phyloP scores from a whole-genome alignment of 1,284 basidiomycete species.

The Ceratorhiza oryzae-sativae region DNA sequence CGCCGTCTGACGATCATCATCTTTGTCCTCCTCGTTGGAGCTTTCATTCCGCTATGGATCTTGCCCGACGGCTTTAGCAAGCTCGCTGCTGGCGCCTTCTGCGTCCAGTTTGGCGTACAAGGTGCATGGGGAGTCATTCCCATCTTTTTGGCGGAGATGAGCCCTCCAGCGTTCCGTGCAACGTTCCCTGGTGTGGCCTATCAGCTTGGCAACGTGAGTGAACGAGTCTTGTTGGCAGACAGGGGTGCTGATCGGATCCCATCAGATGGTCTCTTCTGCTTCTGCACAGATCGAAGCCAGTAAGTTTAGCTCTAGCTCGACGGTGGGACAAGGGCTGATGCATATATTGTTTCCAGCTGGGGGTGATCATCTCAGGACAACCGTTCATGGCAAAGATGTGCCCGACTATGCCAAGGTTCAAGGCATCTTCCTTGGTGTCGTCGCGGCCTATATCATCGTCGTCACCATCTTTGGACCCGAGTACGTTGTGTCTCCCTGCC shows the following conservation, averaged over 20 bases:
- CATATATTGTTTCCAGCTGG: slow-evolving; percentile 56
- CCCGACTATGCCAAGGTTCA: slow-evolving; percentile 87
- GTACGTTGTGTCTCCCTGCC: slow-evolving; percentile 54
- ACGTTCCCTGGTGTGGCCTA: slow-evolving; percentile 93
- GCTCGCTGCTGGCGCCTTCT: slow-evolving; percentile 83
- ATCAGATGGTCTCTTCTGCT: slow-evolving; percentile 84
- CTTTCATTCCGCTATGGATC: slow-evolving; percentile 72
- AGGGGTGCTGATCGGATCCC: slow-evolving; percentile 41
- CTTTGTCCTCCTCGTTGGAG: slow-evolving; percentile 33
- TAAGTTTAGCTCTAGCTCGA: slow-evolving; percentile 51
- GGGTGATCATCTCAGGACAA: slow-evolving; percentile 64
- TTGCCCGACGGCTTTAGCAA: slow-evolving; percentile 70
- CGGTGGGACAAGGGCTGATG: not conserved
- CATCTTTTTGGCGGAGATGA: slow-evolving; percentile 88
- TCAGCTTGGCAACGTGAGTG: slow-evolving; percentile 75
- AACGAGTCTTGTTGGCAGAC: slow-evolving; percentile 2
- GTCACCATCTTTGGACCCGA: slow-evolving; percentile 67
- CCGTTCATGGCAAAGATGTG: slow-evolving; percentile 59
- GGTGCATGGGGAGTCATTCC: slow-evolving; percentile 65
- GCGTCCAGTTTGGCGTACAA: slow-evolving; percentile 73
- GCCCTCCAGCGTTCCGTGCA: slow-evolving; percentile 90
- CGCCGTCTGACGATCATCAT: slow-evolving; percentile 84
- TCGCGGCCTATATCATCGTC: slow-evolving; percentile 51
- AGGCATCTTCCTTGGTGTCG: slow-evolving; percentile 81
- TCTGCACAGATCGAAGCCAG: slow-evolving; percentile 92